Base-by-base conservation (phyloP, 306 rosid genomes). In the Carpinus fangiana region DNA sequence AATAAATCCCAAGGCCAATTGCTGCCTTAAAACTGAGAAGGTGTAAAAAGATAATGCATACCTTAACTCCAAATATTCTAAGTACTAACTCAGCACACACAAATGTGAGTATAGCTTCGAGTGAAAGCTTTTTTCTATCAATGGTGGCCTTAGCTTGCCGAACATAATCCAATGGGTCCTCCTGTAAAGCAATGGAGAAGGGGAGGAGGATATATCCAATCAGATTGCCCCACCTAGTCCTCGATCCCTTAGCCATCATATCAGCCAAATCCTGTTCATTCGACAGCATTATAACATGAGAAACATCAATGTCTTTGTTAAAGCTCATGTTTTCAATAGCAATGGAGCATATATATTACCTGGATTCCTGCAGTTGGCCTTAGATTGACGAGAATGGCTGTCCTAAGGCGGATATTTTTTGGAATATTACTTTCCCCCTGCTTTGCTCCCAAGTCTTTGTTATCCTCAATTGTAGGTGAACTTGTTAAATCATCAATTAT, bases 231-330 rank as follows among this genome's bases (percentile, higher is more conserved):
- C 93, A 92, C 78, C 64, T 84, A 16, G 72, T 74, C 82, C 86
- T 89, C 23, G 93, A 86, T 28, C 84, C 85, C 81, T 89, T 83
- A 4, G 81, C 87, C 91, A 90, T 86, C 93, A 86, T 83, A 80
- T 90, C 90, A 20, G 93, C 90, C 36, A 92, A 10, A 43, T 76
- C 89, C 97, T 90, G 83, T 68, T 61, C 52, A 7, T 34, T 7
- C 9, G n/a, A 14, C 45, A 66, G 1, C 45, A 5, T 41, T 41
- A 31, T 2, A 45, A 45, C 1, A 11, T 56, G 10, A 56, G 34
- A 31, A 31, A 31, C 34, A 31, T 31, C 34, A 31, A 31, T 31
- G 2, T 31, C 2, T 31, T 31, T 56, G 21, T 7, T 56, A 56
- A 3, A 31, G 34, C 18, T 56, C 31, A 56, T 11, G 10, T n/a